A percentile compares a stretch with the other conserved stretches of the same genome.
Evolutionary conservation across 305 asterid genomes (phyloP).

Genomic region (Fraxinus nigra): DNA sequence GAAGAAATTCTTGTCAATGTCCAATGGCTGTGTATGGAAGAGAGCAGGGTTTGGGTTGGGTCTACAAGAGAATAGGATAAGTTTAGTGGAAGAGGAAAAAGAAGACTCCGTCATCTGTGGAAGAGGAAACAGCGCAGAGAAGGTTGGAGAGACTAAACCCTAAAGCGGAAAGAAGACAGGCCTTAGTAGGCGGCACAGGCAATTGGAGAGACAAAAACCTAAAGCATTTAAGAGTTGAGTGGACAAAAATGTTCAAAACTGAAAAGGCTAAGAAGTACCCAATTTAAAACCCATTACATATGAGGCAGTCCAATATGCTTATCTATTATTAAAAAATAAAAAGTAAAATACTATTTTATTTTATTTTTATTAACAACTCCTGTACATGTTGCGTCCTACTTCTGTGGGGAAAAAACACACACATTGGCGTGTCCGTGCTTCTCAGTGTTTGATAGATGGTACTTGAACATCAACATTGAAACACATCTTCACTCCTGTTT

Average conservation of each 20-base stretch:
- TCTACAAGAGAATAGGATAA: not conserved
- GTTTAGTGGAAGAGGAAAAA: not conserved
- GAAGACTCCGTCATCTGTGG: not conserved
- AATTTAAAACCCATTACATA: not conserved
- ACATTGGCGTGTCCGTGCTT: not conserved
- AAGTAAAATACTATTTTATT: not conserved
- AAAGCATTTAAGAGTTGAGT: not conserved
- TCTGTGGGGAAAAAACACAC: not conserved
- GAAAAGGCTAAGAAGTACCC: not conserved
- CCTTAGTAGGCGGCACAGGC: not conserved
- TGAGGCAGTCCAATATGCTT: not conserved
- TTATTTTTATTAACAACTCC: not conserved
- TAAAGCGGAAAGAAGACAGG: not conserved
- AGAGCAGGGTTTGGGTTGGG: not conserved
- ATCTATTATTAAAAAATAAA: not conserved
- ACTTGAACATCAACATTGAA: slow-evolving; percentile 4
- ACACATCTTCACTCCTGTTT: not conserved
- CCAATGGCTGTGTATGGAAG: not conserved
- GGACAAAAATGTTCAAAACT: not conserved
- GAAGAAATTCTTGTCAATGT: not conserved
- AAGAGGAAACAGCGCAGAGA: not conserved
- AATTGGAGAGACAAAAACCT: not conserved
- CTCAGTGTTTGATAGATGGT: not conserved
- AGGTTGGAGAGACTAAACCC: not conserved
- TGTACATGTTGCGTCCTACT: not conserved